These are phyloP conservation scores for Neurospora cerealis DNA, from an alignment of 495 filamentous ascomycete species.

Conservation along the genomic window DNA sequence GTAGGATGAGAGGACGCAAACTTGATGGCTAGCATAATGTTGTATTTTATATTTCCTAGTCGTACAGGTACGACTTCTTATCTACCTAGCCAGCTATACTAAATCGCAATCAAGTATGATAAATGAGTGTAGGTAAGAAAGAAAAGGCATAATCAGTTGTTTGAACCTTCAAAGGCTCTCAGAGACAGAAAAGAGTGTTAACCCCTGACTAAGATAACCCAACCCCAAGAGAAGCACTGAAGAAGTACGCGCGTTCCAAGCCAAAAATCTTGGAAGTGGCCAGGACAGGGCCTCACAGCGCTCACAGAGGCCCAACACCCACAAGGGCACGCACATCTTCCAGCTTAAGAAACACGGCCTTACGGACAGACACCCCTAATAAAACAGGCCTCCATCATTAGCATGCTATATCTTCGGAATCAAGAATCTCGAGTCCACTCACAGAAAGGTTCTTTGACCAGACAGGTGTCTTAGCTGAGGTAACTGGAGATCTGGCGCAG, in stretches of 20 bases:
- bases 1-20: no score
- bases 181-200: no score
- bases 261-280: background rate
- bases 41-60: no score
- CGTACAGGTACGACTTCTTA: no score
- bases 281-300: background rate
- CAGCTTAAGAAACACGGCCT: background rate
- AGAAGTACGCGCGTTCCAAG: background rate
- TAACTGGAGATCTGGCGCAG: conserved; percentile 4
- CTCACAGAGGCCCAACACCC: background rate
- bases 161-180: no score
- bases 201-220: background rate
- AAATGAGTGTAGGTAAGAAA: no score
- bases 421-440: background rate
- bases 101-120: no score
- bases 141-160: no score
- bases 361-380: background rate
- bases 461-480: background rate
- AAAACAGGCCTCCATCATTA: background rate
- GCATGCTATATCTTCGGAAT: background rate
- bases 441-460: background rate
- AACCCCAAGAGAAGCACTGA: background rate
- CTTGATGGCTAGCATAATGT: no score
- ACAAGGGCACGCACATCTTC: background rate
- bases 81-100: no score